These are phyloP conservation scores for Ceratobasidium sp. DNA, from an alignment of 1,284 basidiomycete genomes.

Conservation along the genomic window DNA sequence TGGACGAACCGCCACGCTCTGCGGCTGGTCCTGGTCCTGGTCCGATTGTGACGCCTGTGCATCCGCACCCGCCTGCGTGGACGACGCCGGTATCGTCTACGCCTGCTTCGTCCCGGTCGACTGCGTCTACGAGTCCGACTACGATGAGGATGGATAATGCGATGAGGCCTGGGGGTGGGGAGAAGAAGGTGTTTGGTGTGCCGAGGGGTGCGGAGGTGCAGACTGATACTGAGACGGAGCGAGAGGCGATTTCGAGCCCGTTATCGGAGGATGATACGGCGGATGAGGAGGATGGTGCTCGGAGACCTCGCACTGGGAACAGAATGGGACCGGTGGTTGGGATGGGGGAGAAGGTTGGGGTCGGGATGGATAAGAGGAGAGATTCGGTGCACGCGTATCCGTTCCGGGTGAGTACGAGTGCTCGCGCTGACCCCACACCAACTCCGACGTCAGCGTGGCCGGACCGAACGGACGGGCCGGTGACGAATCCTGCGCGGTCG, in stretches of 20 bases:
- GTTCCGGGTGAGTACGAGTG: background rate
- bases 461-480: conserved; percentile 6
- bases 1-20: no score
- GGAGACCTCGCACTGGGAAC: no score
- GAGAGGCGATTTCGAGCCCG: conserved; percentile 23
- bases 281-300: conserved; percentile 19
- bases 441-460: background rate
- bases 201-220: background rate
- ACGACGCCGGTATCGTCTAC: no score
- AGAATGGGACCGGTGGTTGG: background rate
- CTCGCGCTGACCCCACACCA: background rate
- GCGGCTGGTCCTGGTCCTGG: no score
- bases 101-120: no score
- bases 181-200: background rate
- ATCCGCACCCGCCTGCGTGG: no score
- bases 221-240: conserved; percentile 38
- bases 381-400: conserved; percentile 1
- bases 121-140: no score
- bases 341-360: conserved; percentile 6
- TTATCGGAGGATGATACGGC: conserved; percentile 32
- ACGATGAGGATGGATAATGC: no score
- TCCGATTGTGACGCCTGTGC: no score
- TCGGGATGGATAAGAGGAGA: background rate
- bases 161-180: no score
- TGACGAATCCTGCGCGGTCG: background rate